Evolutionary conservation across 352 stramenopile genomes (phyloP).

Genomic region (Thraustochytrium striatum): DNA sequence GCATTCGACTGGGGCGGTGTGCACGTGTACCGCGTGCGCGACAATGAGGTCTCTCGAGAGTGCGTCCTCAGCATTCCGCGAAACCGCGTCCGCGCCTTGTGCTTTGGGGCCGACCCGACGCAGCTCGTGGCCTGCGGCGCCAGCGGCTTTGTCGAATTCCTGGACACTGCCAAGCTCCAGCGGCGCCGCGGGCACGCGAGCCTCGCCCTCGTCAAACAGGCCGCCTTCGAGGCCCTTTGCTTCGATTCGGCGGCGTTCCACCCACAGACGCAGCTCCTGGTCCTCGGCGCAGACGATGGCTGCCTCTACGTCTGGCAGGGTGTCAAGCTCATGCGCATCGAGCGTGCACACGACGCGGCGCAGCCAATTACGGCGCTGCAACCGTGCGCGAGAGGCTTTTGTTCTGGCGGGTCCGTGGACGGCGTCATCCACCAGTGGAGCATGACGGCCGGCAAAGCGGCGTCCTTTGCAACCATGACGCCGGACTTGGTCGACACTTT

Average conservation of each 20-base stretch:
- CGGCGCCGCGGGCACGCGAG: background rate
- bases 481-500: background rate
- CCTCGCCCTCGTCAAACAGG: no score
- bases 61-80: no score
- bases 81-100: no score
- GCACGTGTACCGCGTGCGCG: no score
- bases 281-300: constrained; percentile 4
- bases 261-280: background rate
- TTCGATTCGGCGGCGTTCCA: constrained; percentile 18
- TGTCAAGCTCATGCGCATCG: background rate
- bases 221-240: no score
- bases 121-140: background rate
- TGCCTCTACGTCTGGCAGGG: constrained; percentile 11
- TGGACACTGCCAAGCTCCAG: background rate
- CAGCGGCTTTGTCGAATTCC: background rate
- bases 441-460: background rate
- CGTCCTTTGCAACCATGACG: background rate
- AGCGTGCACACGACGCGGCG: background rate
- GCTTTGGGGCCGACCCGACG: background rate
- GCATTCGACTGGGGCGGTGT: background rate
- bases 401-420: background rate
- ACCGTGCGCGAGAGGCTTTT: constrained; percentile 14
- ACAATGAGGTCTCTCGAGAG: background rate
- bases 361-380: background rate
- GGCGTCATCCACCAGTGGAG: constrained; percentile 14